Conservation (phyloP, 1,284 basidiomycete species). For the Microbotryum violaceum region DNA sequence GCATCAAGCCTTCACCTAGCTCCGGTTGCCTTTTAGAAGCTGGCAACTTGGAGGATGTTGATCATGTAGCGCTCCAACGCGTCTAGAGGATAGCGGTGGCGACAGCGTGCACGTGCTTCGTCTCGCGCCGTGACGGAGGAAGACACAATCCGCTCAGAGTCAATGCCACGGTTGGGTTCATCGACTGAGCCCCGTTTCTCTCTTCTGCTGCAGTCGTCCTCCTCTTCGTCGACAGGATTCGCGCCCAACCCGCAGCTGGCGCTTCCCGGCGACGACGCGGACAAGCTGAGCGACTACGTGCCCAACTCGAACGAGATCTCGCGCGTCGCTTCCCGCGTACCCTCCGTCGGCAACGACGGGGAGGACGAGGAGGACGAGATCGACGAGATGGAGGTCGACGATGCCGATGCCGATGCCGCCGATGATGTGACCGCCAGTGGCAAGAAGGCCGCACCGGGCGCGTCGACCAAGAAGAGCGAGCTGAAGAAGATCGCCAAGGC, state of each 20-base stretch:
- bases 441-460: slow-evolving; percentile 12
- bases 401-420: slow-evolving; percentile 23
- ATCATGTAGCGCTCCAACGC: too few relatives aligned
- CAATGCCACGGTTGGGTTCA: too few relatives aligned
- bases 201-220: too few relatives aligned
- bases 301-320: slow-evolving; percentile 27
- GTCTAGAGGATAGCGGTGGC: too few relatives aligned
- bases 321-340: slow-evolving; percentile 20
- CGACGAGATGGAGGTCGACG: slow-evolving; percentile 21
- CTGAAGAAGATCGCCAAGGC: slow-evolving; percentile 55
- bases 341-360: slow-evolving; percentile 1
- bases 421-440: slow-evolving; percentile 1
- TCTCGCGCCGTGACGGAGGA: too few relatives aligned
- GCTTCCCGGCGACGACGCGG: slow-evolving; percentile 9
- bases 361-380: neutral
- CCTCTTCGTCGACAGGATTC: neutral
- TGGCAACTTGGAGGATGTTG: too few relatives aligned
- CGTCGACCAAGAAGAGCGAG: slow-evolving; percentile 1
- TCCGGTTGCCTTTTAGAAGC: too few relatives aligned
- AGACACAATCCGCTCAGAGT: too few relatives aligned
- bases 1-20: too few relatives aligned
- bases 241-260: slow-evolving; percentile 7
- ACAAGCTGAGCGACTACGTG: slow-evolving; percentile 29
- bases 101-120: too few relatives aligned
- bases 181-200: too few relatives aligned